Conservation (phyloP, 2,329 filamentous ascomycete genomes). For the Lachnellula willkommii region DNA sequence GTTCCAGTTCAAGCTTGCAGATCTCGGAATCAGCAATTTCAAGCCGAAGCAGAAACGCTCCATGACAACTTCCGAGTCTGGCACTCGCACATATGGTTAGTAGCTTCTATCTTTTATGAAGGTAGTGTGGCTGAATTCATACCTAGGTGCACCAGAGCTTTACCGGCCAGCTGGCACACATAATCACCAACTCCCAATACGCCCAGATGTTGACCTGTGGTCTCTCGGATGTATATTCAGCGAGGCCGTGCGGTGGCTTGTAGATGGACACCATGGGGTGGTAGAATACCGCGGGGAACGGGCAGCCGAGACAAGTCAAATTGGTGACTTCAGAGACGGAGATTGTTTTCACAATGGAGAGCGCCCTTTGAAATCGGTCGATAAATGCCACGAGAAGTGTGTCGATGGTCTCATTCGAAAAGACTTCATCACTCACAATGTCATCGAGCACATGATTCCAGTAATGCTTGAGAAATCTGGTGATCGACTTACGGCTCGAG, state of each 20-base stretch:
- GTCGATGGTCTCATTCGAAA: constrained; percentile 1
- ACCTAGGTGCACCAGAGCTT: constrained; percentile 31
- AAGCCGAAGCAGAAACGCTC: background rate
- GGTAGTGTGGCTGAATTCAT: background rate
- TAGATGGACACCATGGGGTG: constrained; percentile 24
- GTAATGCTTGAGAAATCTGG: constrained; percentile 8
- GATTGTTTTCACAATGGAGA: constrained; percentile 32
- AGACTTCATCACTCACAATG: constrained; percentile 12
- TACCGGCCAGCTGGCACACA: constrained; percentile 14
- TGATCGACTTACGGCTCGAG: constrained; percentile 3
- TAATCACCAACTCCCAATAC: constrained; percentile 8
- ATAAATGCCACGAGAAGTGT: constrained; percentile 15
- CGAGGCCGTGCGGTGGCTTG: constrained; percentile 28
- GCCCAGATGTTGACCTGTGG: constrained; percentile 30
- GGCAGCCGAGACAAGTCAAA: constrained; percentile 13
- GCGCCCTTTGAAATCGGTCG: constrained; percentile 23
- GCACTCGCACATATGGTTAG: constrained; percentile 17
- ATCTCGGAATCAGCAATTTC: constrained; percentile 24
- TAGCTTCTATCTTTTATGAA: background rate
- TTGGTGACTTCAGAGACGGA: constrained; percentile 9
- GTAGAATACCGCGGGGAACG: constrained; percentile 23
- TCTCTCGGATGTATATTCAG: constrained; percentile 33
- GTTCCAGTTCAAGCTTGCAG: constrained; percentile 30
- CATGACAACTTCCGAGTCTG: background rate
- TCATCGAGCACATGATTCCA: constrained; percentile 9